These are phyloP conservation scores for Cercospora beticola DNA, from an alignment of 2,329 filamentous ascomycete genomes.

Conservation along the genomic window DNA sequence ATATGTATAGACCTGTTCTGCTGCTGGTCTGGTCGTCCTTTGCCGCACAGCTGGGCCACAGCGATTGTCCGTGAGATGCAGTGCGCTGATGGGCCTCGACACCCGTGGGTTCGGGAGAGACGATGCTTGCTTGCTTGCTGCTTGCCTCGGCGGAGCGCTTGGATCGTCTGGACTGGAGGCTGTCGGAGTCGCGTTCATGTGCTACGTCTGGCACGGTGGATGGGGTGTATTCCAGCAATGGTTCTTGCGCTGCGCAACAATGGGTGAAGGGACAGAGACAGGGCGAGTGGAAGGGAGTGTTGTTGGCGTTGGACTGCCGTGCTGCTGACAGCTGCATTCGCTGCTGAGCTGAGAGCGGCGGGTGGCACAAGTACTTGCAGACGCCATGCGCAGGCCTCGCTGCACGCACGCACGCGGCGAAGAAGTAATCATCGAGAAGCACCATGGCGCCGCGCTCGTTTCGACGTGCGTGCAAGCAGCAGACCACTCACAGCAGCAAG, in stretches of 20 bases:
- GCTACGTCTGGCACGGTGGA: neutral
- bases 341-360: conserved; percentile 3
- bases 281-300: neutral
- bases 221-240: neutral
- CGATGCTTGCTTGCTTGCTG: neutral
- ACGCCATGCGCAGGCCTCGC: conserved; percentile 2
- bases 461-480: neutral
- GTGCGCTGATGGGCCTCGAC: neutral
- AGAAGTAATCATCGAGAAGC: neutral
- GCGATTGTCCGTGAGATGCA: neutral
- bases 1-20: conserved; percentile 4
- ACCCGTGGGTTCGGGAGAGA: neutral
- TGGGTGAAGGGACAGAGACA: neutral
- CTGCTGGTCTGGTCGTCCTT: neutral
- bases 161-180: neutral
- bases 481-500: conserved; percentile 2
- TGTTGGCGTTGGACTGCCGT: neutral
- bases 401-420: conserved; percentile 7
- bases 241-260: neutral
- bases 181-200: neutral
- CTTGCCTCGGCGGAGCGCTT: neutral
- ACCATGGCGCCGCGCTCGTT: neutral
- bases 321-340: neutral
- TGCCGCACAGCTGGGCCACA: neutral
- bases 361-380: conserved; percentile 1